Percentiles rank a stretch among this genome's conserved stretches.
Evolutionary conservation across 345 rosid species (phyloP).

Genomic region (Eucalyptus guilfoylei): DNA sequence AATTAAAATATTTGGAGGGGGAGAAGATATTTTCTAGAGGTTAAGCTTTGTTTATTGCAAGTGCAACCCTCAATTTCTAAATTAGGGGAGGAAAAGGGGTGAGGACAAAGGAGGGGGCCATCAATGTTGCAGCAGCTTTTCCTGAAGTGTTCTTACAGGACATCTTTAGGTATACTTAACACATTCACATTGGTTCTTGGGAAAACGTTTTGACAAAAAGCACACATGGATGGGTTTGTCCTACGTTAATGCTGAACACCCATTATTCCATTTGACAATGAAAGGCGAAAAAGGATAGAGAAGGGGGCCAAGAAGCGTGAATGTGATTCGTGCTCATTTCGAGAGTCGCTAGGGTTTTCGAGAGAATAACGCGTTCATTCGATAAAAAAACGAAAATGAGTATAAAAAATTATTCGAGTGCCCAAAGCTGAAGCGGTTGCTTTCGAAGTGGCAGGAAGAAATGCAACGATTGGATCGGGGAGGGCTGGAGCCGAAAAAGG

Average conservation of each 20-base stretch:
- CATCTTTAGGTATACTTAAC: background rate
- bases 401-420: background rate
- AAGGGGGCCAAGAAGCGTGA: background rate
- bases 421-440: background rate
- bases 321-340: background rate
- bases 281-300: background rate
- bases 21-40: background rate
- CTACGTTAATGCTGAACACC: background rate
- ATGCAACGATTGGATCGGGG: background rate
- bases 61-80: background rate
- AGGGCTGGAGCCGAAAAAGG: background rate
- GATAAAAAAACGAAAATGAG: background rate
- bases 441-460: background rate
- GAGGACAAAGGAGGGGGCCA: background rate
- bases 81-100: background rate
- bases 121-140: background rate
- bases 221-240: background rate
- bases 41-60: background rate
- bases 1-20: background rate
- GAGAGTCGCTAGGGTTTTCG: background rate
- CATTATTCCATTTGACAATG: background rate
- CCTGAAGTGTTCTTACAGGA: background rate
- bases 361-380: accelerated
- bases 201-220: background rate
- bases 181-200: background rate